Percentiles rank a stretch among this genome's conserved stretches.
Conservation (phyloP, 2,329 filamentous ascomycete species). For the Chaetomium sp. region DNA sequence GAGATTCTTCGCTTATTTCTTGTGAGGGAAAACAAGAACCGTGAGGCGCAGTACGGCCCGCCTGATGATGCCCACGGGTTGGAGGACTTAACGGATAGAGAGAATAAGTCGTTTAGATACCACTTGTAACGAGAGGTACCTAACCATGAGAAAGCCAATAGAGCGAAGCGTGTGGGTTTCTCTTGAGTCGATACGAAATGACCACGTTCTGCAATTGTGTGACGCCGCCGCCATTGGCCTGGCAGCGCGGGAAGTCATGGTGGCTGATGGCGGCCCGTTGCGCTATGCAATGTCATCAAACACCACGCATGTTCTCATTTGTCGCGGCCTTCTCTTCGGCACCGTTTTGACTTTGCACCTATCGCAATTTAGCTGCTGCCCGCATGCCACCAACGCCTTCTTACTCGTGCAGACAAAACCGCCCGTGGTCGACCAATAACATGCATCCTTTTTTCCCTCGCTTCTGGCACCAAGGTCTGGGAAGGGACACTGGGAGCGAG, state of each 20-base stretch:
- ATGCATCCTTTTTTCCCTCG: neutral
- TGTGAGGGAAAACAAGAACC: slow-evolving; percentile 37
- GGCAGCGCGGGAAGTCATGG: neutral
- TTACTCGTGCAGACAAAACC: neutral
- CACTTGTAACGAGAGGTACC: slow-evolving; percentile 8
- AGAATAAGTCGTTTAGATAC: slow-evolving; percentile 35
- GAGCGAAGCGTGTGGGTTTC: neutral
- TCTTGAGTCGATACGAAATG: neutral
- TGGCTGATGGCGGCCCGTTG: neutral
- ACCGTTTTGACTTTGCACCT: neutral
- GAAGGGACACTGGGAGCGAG: neutral
- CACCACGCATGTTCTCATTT: neutral
- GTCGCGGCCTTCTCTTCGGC: neutral
- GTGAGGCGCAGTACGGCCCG: slow-evolving; percentile 39
- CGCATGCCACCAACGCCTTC: neutral
- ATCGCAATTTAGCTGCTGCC: neutral
- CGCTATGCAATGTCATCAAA: neutral
- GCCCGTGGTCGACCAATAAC: neutral
- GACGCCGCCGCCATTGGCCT: neutral
- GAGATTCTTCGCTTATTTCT: slow-evolving; percentile 38
- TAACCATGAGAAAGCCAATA: neutral
- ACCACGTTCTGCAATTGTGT: neutral
- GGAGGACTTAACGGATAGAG: slow-evolving; percentile 45
- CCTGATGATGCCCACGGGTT: slow-evolving; percentile 41
- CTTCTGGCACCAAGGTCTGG: neutral